Conservation (phyloP, 148 eudicot genomes). For the Camellia sinensis region DNA sequence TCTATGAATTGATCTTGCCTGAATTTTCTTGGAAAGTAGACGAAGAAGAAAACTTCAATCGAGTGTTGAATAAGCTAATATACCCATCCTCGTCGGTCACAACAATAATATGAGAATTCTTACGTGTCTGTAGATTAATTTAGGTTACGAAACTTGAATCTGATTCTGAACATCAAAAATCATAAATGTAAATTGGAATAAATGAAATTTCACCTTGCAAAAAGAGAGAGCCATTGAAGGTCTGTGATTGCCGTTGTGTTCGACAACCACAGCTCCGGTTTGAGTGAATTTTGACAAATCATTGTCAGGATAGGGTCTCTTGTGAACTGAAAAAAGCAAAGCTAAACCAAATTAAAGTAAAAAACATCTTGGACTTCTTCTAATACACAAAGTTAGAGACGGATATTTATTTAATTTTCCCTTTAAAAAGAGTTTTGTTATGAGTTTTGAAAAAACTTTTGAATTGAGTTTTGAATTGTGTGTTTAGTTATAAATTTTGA, state of each 20-base stretch:
- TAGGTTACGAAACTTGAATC: background rate
- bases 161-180: background rate
- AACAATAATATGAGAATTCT: constrained; percentile 58
- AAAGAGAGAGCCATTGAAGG: constrained; percentile 79
- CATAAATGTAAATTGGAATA: no score
- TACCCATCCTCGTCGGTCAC: constrained; percentile 76
- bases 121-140: constrained; percentile 45
- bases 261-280: constrained; percentile 46
- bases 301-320: constrained; percentile 43
- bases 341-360: background rate
- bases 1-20: constrained; percentile 37
- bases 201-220: constrained; percentile 49
- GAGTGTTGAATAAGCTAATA: constrained; percentile 59
- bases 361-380: no score
- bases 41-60: constrained; percentile 34
- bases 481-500: no score
- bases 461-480: no score
- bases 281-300: constrained; percentile 21
- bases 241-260: constrained; percentile 41
- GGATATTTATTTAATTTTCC: no score
- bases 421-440: no score
- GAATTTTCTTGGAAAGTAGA: constrained; percentile 53
- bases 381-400: no score
- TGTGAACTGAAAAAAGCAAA: constrained; percentile 48
- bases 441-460: no score